A percentile compares a stretch with the other conserved stretches of the same genome.
phyloP scores from a whole-genome alignment of 768 basidiomycete species.

The Collybia sp. region DNA sequence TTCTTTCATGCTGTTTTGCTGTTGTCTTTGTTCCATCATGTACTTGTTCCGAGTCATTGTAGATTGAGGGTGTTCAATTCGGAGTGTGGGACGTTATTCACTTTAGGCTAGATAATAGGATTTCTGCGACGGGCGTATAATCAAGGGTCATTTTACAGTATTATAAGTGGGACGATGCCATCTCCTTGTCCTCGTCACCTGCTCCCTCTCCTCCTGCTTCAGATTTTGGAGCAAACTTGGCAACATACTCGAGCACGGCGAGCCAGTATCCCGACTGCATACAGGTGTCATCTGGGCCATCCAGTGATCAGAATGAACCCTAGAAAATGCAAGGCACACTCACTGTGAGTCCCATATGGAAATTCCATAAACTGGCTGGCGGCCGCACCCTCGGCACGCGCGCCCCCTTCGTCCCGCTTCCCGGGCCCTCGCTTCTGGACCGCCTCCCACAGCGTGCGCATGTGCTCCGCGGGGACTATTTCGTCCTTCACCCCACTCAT shows the following conservation, averaged over 20 bases:
- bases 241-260: conserved; percentile 44
- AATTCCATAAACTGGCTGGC: conserved; percentile 55
- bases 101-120: too few relatives aligned
- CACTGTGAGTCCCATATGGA: conserved; percentile 52
- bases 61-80: too few relatives aligned
- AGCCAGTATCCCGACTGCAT: conserved; percentile 51
- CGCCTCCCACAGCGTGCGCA: conserved; percentile 69
- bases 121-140: too few relatives aligned
- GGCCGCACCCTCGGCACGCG: conserved; percentile 45
- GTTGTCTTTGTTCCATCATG: neutral
- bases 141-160: too few relatives aligned
- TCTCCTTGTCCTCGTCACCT: too few relatives aligned
- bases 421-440: conserved; percentile 50
- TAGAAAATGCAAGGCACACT: conserved; percentile 5
- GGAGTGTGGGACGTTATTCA: too few relatives aligned
- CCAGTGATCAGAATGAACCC: conserved; percentile 4
- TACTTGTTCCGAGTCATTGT: too few relatives aligned
- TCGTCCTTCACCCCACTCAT: conserved; percentile 72
- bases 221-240: conserved; percentile 3
- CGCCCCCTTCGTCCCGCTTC: conserved; percentile 28
- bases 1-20: neutral
- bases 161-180: too few relatives aligned
- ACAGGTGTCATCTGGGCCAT: conserved; percentile 46
- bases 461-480: conserved; percentile 72
- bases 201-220: too few relatives aligned